Base-by-base conservation (phyloP, 2,329 filamentous ascomycete genomes). In the Phaeosphaeriaceae sp. region DNA sequence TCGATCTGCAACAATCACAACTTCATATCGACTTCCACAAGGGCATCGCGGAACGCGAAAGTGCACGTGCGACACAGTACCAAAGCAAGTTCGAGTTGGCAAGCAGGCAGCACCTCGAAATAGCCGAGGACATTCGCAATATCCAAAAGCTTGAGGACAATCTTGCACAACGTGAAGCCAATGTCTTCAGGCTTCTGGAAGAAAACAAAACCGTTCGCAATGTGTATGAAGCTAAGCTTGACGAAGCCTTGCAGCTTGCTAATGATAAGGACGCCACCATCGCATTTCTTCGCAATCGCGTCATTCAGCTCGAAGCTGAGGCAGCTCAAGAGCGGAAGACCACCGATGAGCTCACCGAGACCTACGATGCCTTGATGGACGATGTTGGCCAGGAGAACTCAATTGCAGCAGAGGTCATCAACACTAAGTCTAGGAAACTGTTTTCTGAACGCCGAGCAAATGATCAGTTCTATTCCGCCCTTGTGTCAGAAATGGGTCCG, bases 1-100 rank as follows among this genome's bases (percentile, higher is more conserved):
- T 67, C n/a, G 68, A 71, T 26, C 58, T 70, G 10, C 59, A 62
- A 21, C 66, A 66, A 23, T 59, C 63, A 7, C 50, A 54, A 9
- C 63, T 49, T 32, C 56, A 54, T 7, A 55, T 66, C 21, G 52
- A 58, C 0, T 59, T 60, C 17, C 59, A 68, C 40, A 63, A 67
- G 17, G 40, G 50, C 10, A 54, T 61, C 24, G 44, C 52, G 1
- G 53, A 65, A 5, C 49, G 63, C 19, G 49, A 61, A 3, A 22
- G 19, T 1, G 21, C 59, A 6, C 67, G 64, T 24, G 59, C 59
- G 3, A 52, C 63, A 28, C 65, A 62, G 13, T 65, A 66, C 23
- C 60, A 64, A 23, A 49, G 48, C 6, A 62, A 60, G 35, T 48
- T 66, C 8, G n/a, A 49, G 3, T 49, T 55, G 8, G 50, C 53